These are phyloP conservation scores for Neodidymelliopsis sp. DNA, from an alignment of 2,329 filamentous ascomycete genomes.

Conservation along the genomic window DNA sequence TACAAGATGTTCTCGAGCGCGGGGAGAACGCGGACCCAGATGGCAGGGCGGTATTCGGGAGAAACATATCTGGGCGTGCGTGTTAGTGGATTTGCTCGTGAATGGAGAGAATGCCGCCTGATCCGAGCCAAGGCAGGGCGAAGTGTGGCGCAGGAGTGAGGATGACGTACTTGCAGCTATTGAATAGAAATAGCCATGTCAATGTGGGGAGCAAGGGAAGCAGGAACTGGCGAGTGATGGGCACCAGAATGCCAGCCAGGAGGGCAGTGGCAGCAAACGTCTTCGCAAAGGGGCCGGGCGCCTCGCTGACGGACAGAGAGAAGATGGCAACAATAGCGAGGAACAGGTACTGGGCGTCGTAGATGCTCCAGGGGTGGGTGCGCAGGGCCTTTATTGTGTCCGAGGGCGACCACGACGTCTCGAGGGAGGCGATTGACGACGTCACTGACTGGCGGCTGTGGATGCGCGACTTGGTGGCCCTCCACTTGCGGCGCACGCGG, in stretches of 20 bases:
- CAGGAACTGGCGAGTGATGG: slow-evolving; percentile 89
- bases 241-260: slow-evolving; percentile 76
- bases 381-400: slow-evolving; percentile 80
- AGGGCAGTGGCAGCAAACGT: slow-evolving; percentile 72
- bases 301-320: slow-evolving; percentile 81
- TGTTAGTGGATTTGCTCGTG: slow-evolving; percentile 24
- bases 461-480: slow-evolving; percentile 67
- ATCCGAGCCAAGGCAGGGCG: slow-evolving; percentile 14
- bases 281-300: slow-evolving; percentile 79
- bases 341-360: slow-evolving; percentile 85
- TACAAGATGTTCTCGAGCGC: slow-evolving; percentile 96
- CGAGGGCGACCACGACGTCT: slow-evolving; percentile 81
- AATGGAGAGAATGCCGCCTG: slow-evolving; percentile 3
- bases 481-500: slow-evolving; percentile 70
- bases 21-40: slow-evolving; percentile 94
- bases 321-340: slow-evolving; percentile 79
- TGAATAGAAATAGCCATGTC: slow-evolving; percentile 90
- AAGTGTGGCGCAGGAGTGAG: slow-evolving; percentile 7
- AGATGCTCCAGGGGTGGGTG: slow-evolving; percentile 78
- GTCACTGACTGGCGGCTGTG: slow-evolving; percentile 71
- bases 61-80: slow-evolving; percentile 76
- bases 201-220: slow-evolving; percentile 85
- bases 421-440: slow-evolving; percentile 76
- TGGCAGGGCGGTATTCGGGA: slow-evolving; percentile 85
- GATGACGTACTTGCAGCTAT: slow-evolving; percentile 81